A percentile compares a stretch with the other conserved stretches of the same genome.
Evolutionary conservation across 352 stramenopile species (phyloP).

Genomic region (Globisporangium apiculatum): DNA sequence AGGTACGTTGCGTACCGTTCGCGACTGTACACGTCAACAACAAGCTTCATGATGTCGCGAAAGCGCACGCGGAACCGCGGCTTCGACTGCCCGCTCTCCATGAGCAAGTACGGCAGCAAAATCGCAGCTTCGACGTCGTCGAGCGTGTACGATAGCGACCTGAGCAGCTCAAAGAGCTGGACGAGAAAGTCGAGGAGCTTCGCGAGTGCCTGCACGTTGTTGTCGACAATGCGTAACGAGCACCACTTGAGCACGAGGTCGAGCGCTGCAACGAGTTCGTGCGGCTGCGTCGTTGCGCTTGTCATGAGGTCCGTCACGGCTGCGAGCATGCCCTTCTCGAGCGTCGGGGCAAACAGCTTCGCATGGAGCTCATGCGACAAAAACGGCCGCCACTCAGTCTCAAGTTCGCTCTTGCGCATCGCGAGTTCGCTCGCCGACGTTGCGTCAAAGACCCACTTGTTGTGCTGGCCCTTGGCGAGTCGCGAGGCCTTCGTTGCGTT

Average conservation of each 20-base stretch:
- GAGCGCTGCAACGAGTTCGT: conserved; percentile 60
- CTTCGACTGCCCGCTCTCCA: conserved; percentile 83
- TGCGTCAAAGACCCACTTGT: conserved; percentile 82
- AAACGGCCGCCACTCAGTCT: conserved; percentile 72
- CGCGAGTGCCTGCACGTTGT: conserved; percentile 80
- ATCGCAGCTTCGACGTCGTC: conserved; percentile 82
- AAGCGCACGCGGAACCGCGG: conserved; percentile 75
- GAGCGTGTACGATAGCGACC: conserved; percentile 47
- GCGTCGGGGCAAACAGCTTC: conserved; percentile 69
- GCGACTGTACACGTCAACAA: conserved; percentile 71
- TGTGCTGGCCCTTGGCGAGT: conserved; percentile 59
- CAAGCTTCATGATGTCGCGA: conserved; percentile 78
- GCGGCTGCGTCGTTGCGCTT: conserved; percentile 50
- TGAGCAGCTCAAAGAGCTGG: conserved; percentile 79
- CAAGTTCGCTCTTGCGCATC: conserved; percentile 59
- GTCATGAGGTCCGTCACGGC: conserved; percentile 69
- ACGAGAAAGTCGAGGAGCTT: conserved; percentile 80
- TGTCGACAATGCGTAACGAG: conserved; percentile 77
- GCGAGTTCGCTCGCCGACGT: conserved; percentile 64
- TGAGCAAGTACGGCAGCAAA: conserved; percentile 72
- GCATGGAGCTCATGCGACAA: conserved; percentile 57
- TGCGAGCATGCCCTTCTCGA: conserved; percentile 82
- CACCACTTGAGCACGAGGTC: conserved; percentile 86
- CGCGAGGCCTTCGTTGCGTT: conserved; percentile 51
- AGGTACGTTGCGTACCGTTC: conserved; percentile 73